Evolutionary conservation across 1,284 basidiomycete species (phyloP), one percentile per base, ranked within the genome.

Genomic region (Cryptococcus sp.): DNA sequence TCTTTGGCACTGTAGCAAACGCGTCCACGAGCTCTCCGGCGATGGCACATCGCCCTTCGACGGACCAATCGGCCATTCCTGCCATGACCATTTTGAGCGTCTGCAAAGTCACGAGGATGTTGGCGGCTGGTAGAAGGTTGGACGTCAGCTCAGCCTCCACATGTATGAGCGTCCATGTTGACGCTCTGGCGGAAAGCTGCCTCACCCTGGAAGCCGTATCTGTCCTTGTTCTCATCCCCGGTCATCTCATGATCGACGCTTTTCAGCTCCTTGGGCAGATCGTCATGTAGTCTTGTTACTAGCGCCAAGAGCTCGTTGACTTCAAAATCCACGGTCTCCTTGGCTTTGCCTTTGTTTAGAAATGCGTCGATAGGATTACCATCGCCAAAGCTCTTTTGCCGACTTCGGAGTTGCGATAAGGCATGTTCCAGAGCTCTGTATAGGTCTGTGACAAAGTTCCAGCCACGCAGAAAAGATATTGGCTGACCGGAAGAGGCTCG

Each of bases 391-490:
- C 39, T 46, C 26, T 61, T 52, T 40, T 59, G 54, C 38, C 60
- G 55, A 22, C 34, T 64, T 52, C 73, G 65, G 3, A 75, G 58
- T 15, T 66, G 55, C 25, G 70, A 72, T 11, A 72, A 61, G 3
- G 72, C 68, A 46, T 77, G 73, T 61, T 78, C 76, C 7, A 78
- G 58, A 25, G 77, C 73, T 13, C 76, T 61, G 47, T 78, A 78
- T 25, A 78, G 59, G 55, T 75, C 72, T 47, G 56, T 67, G 2
- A 71, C 69, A 59, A 76, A 78, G 59, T 74, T 77, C 74, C 74
- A 77, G 6, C 76, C 76, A 3, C 60, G 56, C 15, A 74, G 43
- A 46, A 63, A 77, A 3, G 74, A 74, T 0, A 68, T 59, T 5
- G 55, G 53, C 2, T 46, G 45, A n/a, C 59, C 16, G 41, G 34